Evolutionary conservation across 208 protist species (phyloP), one percentile per base, ranked within the genome.

Genomic region (Leishmania arabica): DNA sequence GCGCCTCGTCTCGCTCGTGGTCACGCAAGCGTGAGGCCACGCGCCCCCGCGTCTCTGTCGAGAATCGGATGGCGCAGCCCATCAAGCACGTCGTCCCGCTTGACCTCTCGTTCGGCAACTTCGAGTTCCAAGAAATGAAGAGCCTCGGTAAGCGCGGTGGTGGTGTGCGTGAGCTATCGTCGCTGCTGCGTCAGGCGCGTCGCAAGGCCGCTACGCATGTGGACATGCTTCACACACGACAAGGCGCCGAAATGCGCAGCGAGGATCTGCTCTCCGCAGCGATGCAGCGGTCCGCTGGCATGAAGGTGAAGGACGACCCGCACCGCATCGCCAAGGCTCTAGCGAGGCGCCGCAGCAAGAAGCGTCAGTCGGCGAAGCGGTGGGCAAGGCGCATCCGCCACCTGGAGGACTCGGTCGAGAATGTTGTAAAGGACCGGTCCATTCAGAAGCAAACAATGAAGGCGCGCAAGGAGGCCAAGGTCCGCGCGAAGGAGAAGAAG

Each of bases 91-190:
- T 82, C 40, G 84, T 94, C 21, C 92, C 91, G 15, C 45, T 93
- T 19, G 88, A 95, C 69, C 80, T 97, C 64, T 92, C 85, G 5
- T 97, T 97, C 75, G 91, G 91, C 68, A 93, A 91, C 76, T 97
- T 97, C 78, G 90, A 94, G 53, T 95, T 95, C 60, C 88, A 95
- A 58, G 92, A 94, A n/a, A 84, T 89, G 84, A 88, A 93, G 17
- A 85, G 86, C 45, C 21, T 94, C 34, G 91, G 91, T 15, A 84
- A 93, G 78, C 89, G 89, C 37, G 93, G 93, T 37, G 93, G 93
- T 85, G 93, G 93, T 78, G 88, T 93, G 58, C 91, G 93, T 6
- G 91, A 97, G 83, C 80, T 97, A 11, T 78, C 86, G 27, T 79
- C 86, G 6, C 82, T 95, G 42, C 87, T 97, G 8, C 87, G 88